These are phyloP conservation scores for Aotearoamyces nothofagi DNA, from an alignment of 2,329 filamentous ascomycete genomes.

Conservation along the genomic window DNA sequence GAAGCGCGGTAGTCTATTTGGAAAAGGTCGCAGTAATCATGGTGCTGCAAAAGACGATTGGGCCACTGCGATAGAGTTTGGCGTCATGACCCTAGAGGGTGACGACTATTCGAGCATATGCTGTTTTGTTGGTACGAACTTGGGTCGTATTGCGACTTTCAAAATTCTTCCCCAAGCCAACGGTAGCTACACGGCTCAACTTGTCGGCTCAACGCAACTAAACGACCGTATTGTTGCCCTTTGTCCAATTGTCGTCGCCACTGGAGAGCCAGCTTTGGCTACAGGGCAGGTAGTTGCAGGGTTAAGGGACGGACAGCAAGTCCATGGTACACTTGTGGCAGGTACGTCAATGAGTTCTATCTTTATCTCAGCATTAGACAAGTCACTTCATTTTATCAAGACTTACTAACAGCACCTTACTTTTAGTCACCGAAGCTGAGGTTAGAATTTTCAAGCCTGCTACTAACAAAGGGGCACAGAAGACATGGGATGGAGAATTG, in stretches of 20 bases:
- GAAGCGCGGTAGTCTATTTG: conserved; percentile 60
- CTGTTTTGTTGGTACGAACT: conserved; percentile 78
- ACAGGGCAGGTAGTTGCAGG: conserved; percentile 62
- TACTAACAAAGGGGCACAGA: conserved; percentile 77
- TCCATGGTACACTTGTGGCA: conserved; percentile 69
- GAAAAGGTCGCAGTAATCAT: conserved; percentile 32
- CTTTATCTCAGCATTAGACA: too few species aligned
- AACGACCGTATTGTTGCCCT: conserved; percentile 63
- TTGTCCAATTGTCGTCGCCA: conserved; percentile 63
- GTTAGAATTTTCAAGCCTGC: conserved; percentile 82
- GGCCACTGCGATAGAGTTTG: conserved; percentile 75
- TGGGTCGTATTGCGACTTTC: conserved; percentile 75
- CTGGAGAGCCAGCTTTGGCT: conserved; percentile 60
- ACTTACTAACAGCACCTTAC: too few species aligned
- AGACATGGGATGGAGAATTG: conserved; percentile 61
- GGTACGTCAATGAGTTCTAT: conserved; percentile 29
- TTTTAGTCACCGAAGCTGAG: conserved; percentile 44
- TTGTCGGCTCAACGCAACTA: conserved; percentile 51
- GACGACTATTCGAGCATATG: conserved; percentile 91
- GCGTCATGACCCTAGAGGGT: conserved; percentile 83
- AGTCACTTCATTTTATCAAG: too few species aligned
- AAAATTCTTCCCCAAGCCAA: conserved; percentile 65
- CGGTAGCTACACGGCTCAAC: conserved; percentile 56
- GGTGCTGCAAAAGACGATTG: conserved; percentile 45
- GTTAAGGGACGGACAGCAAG: conserved; percentile 56